Percentiles rank a stretch among this genome's conserved stretches.
Evolutionary conservation across 768 basidiomycete species (phyloP).

Genomic region (Tylopilus intermedius): DNA sequence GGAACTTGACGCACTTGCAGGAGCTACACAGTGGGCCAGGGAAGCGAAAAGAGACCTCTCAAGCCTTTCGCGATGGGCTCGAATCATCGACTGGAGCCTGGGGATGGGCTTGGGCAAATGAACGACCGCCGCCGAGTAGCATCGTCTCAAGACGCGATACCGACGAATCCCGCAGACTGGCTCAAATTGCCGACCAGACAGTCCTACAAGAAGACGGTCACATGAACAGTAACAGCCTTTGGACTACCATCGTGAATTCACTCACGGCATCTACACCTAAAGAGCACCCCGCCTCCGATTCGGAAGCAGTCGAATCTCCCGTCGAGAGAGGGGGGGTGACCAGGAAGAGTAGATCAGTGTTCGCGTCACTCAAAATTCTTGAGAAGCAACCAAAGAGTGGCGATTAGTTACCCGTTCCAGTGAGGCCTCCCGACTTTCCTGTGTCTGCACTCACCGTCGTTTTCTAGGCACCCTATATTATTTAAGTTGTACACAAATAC

Average conservation of each 20-base stretch:
- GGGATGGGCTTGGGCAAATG: constrained; percentile 84
- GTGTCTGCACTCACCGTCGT: not conserved
- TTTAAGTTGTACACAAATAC: not conserved
- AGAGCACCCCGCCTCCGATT: constrained; percentile 25
- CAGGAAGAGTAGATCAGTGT: constrained; percentile 27
- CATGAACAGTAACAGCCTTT: constrained; percentile 67
- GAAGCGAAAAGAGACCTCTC: constrained; percentile 20
- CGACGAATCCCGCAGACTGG: constrained; percentile 66
- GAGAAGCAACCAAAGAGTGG: constrained; percentile 6
- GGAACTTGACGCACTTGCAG: constrained; percentile 47
- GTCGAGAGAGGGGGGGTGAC: not conserved
- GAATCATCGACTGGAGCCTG: constrained; percentile 52
- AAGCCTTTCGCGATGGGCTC: constrained; percentile 25
- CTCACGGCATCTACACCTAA: constrained; percentile 52
- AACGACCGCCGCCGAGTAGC: constrained; percentile 86
- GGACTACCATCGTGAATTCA: constrained; percentile 62
- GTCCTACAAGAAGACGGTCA: constrained; percentile 52
- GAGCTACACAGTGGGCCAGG: constrained; percentile 14
- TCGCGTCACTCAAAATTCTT: constrained; percentile 20
- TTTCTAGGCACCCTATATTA: constrained; percentile 4
- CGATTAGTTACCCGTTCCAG: not conserved
- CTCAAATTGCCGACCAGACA: constrained; percentile 66
- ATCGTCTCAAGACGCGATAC: constrained; percentile 90
- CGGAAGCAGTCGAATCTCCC: constrained; percentile 6
- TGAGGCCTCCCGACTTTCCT: not conserved